Evolutionary conservation across 2,329 filamentous ascomycete genomes (phyloP).

Genomic region (Thelonectria discophora): DNA sequence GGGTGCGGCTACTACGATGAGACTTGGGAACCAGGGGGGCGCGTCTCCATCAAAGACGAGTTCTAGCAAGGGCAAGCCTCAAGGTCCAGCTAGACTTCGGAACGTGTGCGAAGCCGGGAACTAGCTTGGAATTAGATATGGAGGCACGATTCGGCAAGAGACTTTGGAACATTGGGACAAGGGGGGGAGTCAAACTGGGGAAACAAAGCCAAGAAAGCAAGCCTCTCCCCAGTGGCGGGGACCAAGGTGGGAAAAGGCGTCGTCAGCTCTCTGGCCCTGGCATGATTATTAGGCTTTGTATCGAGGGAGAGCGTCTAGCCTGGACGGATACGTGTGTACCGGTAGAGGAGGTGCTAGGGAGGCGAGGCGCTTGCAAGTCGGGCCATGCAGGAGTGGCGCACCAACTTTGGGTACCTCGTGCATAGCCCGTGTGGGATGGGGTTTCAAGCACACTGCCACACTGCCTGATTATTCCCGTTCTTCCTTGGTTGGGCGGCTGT

Average conservation of each 20-base stretch:
- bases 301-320: too few species aligned
- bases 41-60: conserved; percentile 12
- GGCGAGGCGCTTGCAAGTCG: too few species aligned
- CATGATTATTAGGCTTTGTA: not conserved
- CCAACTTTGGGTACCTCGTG: too few species aligned
- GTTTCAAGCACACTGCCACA: conserved; percentile 33
- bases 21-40: conserved; percentile 11
- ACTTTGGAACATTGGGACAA: not conserved
- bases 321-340: too few species aligned
- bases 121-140: conserved; percentile 15
- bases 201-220: conserved; percentile 1
- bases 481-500: not conserved
- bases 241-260: not conserved
- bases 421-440: conserved; percentile 11
- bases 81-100: conserved; percentile 3
- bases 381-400: not conserved
- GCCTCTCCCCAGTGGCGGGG: conserved; percentile 12
- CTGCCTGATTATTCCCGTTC: not conserved
- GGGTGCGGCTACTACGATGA: conserved; percentile 11
- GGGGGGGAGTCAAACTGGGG: conserved; percentile 5
- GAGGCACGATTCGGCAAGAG: conserved; percentile 10
- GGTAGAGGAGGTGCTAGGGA: too few species aligned
- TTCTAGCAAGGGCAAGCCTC: conserved; percentile 23
- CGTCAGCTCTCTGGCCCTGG: conserved; percentile 20
- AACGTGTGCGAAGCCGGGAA: conserved; percentile 16